Conservation (phyloP, 768 basidiomycete genomes). For the Chalciporus sphaerocephalus region DNA sequence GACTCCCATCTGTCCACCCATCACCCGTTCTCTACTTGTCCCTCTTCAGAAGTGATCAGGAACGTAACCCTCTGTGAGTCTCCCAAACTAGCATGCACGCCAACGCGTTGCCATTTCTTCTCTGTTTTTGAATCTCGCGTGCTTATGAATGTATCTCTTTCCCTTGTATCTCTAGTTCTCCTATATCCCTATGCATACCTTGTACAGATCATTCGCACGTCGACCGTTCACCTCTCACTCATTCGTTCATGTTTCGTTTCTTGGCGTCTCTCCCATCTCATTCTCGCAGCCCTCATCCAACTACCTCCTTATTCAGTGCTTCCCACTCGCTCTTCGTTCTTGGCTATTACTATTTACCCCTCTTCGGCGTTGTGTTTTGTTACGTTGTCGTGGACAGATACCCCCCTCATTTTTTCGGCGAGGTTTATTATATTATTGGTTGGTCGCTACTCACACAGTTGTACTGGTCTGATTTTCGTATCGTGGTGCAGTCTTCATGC, state of each 20-base stretch:
- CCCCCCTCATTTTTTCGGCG: neutral
- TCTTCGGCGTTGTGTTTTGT: neutral
- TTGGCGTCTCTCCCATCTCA: neutral
- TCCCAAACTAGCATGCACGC: neutral
- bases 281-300: too few relatives aligned
- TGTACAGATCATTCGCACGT: neutral
- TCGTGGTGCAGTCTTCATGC: too few relatives aligned
- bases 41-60: too few relatives aligned
- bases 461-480: neutral
- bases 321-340: neutral
- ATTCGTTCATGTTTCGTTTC: neutral
- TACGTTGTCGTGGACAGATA: neutral
- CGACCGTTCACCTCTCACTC: too few relatives aligned
- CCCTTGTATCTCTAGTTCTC: slow-evolving; percentile 16
- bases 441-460: neutral
- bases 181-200: slow-evolving; percentile 1
- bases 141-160: slow-evolving; percentile 14
- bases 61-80: slow-evolving; percentile 18
- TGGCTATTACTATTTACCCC: neutral
- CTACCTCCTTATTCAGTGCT: neutral
- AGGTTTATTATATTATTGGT: neutral
- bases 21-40: neutral
- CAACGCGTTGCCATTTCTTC: slow-evolving; percentile 1
- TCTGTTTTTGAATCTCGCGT: neutral
- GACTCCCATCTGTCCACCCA: neutral